phyloP scores from a whole-genome alignment of 2,329 filamentous ascomycete genomes.

The Ceratocystis variospora region DNA sequence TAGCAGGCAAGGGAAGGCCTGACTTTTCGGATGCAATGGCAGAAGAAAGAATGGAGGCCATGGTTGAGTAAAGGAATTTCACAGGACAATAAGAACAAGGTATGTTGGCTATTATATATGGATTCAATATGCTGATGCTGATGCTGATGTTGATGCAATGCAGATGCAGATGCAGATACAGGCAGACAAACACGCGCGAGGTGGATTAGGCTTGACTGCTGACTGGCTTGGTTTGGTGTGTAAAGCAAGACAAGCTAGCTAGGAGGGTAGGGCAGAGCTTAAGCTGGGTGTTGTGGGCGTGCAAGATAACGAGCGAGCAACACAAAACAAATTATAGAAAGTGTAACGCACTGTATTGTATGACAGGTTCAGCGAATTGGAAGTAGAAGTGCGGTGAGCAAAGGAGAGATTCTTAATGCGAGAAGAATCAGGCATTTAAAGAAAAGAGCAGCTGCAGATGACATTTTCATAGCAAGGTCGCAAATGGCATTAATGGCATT shows the following conservation, averaged over 20 bases:
- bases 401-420: background rate
- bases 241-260: background rate
- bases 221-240: background rate
- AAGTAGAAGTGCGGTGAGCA: background rate
- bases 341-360: background rate
- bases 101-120: background rate
- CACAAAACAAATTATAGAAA: background rate
- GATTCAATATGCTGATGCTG: background rate
- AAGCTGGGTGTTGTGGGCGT: no score
- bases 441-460: background rate
- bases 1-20: conserved; percentile 14
- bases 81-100: background rate
- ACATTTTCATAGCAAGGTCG: background rate
- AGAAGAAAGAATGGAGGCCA: conserved; percentile 8
- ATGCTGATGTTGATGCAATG: no score
- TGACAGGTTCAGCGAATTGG: background rate
- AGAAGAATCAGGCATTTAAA: background rate
- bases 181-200: background rate
- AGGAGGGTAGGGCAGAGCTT: background rate
- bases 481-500: background rate
- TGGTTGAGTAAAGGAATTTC: background rate
- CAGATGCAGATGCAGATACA: no score
- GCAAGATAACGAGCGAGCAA: background rate
- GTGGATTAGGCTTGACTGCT: background rate
- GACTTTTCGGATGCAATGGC: conserved; percentile 13